These are phyloP conservation scores for Yamadazyma oceani DNA, from an alignment of 1,139 yeast genomes.

Conservation along the genomic window DNA sequence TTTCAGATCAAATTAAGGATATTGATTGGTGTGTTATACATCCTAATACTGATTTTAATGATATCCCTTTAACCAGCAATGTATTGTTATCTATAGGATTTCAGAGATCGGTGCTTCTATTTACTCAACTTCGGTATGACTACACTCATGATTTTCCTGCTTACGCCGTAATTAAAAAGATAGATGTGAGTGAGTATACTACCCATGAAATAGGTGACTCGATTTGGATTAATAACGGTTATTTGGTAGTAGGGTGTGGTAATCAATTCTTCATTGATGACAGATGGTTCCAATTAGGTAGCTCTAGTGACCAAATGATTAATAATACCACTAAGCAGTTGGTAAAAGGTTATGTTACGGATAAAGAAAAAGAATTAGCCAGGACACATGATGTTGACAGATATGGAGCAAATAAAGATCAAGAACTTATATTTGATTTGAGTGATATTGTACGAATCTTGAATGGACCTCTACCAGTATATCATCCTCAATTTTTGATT, in stretches of 20 bases:
- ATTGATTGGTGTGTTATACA: slow-evolving; percentile 82
- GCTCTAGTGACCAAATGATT: slow-evolving; percentile 24
- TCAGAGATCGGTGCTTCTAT: slow-evolving; percentile 57
- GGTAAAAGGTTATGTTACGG: slow-evolving; percentile 39
- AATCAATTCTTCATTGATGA: slow-evolving; percentile 86
- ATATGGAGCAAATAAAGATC: no score
- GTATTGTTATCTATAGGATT: slow-evolving; percentile 83
- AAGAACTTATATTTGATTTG: slow-evolving; percentile 41
- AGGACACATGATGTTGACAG: slow-evolving; percentile 20
- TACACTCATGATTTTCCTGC: slow-evolving; percentile 80
- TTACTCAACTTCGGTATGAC: slow-evolving; percentile 83
- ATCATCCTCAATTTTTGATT: slow-evolving; percentile 87
- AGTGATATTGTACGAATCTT: slow-evolving; percentile 67
- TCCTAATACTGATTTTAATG: slow-evolving; percentile 10
- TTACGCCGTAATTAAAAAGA: slow-evolving; percentile 71
- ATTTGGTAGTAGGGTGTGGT: slow-evolving; percentile 82
- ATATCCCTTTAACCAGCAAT: slow-evolving; percentile 43
- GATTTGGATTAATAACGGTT: slow-evolving; percentile 78
- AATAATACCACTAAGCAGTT: slow-evolving; percentile 45
- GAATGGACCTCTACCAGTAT: slow-evolving; percentile 87
- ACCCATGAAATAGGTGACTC: slow-evolving; percentile 86
- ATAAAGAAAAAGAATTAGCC: slow-evolving; percentile 9
- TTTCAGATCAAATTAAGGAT: slow-evolving; percentile 48
- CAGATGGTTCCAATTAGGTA: slow-evolving; percentile 46
- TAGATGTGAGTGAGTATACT: slow-evolving; percentile 71